Conservation (phyloP, 2,329 filamentous ascomycete species). For the Trichoderma oligosporum region DNA sequence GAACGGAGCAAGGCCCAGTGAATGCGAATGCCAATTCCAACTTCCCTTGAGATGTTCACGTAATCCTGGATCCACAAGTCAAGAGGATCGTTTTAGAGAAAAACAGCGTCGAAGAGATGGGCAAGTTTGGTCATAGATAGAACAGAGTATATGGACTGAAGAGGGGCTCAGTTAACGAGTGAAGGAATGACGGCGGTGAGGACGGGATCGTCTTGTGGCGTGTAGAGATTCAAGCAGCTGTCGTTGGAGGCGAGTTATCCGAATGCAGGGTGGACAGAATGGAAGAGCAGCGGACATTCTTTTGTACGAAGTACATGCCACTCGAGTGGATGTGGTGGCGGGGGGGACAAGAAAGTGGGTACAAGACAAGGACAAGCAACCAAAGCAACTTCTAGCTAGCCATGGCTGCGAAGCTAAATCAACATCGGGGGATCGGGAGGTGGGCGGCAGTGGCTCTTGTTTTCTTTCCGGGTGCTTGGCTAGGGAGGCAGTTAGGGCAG, state of each 20-base stretch:
- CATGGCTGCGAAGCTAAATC: conserved; percentile 18
- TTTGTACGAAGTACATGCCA: conserved; percentile 2
- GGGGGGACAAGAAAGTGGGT: conserved; percentile 3
- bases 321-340: conserved; percentile 8
- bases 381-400: background rate
- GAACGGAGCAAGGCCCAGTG: background rate
- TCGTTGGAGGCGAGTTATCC: conserved; percentile 4
- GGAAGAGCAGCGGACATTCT: background rate
- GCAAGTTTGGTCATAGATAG: too few relatives aligned
- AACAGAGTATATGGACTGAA: background rate
- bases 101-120: too few relatives aligned
- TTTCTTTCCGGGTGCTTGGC: background rate
- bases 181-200: conserved; percentile 11
- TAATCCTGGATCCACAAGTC: conserved; percentile 9
- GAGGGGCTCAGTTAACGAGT: background rate
- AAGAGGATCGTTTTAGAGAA: background rate
- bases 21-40: conserved; percentile 2
- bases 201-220: conserved; percentile 14
- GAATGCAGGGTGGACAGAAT: background rate
- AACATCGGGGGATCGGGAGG: conserved; percentile 16
- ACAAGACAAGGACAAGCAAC: too few relatives aligned
- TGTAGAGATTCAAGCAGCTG: conserved; percentile 2
- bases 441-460: conserved; percentile 4
- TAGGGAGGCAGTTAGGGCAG: background rate
- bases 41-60: conserved; percentile 11